Evolutionary conservation across 495 filamentous ascomycete species (phyloP), one percentile per base, ranked within the genome.

Genomic region (Parachaetomium inaequale): DNA sequence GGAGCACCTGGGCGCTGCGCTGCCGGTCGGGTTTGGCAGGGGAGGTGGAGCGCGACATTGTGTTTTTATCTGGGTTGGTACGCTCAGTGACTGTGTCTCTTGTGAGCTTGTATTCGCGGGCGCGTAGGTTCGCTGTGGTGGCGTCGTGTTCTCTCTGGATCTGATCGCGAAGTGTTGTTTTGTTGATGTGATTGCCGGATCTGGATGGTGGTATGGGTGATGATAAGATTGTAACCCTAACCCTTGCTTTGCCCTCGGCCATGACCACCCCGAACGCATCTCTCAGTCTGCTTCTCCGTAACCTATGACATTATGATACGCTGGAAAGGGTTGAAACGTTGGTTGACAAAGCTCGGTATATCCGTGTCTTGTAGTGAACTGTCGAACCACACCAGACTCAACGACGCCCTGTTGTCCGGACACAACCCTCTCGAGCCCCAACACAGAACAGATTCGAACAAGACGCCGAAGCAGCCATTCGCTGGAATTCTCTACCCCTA

Each of bases 1-100:
- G 55, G n/a, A 78, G 69, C 26, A 74, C 68, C 15, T 74, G 58
- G 40, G 58, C 42, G 8, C 65, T 61, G 52, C 63, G 66, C 17
- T 62, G 62, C 36, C 62, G 54, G 65, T 47, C 51, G 14, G 28
- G 19, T 67, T 61, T 58, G 32, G 40, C 7, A 19, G 57, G 52
- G 23, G 63, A 66, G 1, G 12, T 51, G 40, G 61, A 29, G 31
- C 52, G 57, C 4, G 26, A 43, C 53, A 64, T 67, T 55, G 40
- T 58, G 36, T 29, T n/a, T 49, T 26, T n/a, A n/a, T n/a, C 19
- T 40, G 29, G 17, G 19, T 28, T 2, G 3, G 5, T 10, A 7
- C 14, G 0, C 49, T 11, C 10, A 19, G 15, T 43, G 31, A 6
- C 1, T n/a, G 25, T 31, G 1, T 29, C 32, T 14, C 11, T 40